Evolutionary conservation across 306 rosid genomes (phyloP), one percentile per base, ranked within the genome.

Genomic region (Fagus sylvatica): DNA sequence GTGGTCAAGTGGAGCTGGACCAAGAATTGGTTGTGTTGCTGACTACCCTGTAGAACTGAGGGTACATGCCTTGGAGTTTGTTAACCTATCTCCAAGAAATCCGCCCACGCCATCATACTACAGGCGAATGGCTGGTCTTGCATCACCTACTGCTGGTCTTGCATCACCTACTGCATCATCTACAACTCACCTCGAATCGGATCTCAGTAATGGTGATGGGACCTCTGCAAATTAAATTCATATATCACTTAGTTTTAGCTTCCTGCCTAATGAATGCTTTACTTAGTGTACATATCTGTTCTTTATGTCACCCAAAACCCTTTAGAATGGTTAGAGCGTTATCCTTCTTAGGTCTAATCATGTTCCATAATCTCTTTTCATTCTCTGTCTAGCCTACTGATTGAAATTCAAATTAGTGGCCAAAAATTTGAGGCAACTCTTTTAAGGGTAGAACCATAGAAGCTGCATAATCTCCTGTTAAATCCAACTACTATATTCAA

Each of bases 1-100:
- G 76, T 95, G 99, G 99, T 88, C 97, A 22, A 89, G 97, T 0
- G 99, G 99, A 75, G 96, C 94, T 48, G 99, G 99, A 51, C 99
- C 99, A 6, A 93, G 99, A 79, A 95, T 95, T 43, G 98, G 99
- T 39, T 95, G 98, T 75, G 94, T 95, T 53, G 93, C 93, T 61
- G 99, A 95, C 76, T 95, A 93, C 77, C 99, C 99, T 11, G 78
- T 75, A 3, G 91, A 93, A 82, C 84, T 95, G 74, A 89, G 98
- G 72, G 74, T 36, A 3, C 98, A 95, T 81, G 99, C 99, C 28
- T 80, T 95, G 76, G 99, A 93, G 77, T 89, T 93, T 77, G 86
- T 91, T 40, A 81, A 83, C 83, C 92, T 95, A 54, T 89, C 97
- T 82, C 96, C 99, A 48, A 85, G 60, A 53, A 4, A 56, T 68